Conservation (phyloP, 1,139 yeast genomes). For the Scheffersomyces quercinus region DNA sequence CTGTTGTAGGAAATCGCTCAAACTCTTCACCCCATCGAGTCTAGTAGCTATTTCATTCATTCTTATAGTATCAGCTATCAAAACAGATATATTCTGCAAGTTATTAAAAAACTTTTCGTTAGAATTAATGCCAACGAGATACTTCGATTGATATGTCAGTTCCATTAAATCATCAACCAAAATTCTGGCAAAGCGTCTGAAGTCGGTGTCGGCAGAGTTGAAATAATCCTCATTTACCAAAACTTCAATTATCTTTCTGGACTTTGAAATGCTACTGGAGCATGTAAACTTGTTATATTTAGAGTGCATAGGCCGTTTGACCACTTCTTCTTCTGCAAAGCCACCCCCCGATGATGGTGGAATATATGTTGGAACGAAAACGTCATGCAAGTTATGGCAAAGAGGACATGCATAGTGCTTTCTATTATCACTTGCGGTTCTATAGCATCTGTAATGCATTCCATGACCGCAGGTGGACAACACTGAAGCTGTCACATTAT, state of each 20-base stretch:
- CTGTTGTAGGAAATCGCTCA: conserved; percentile 33
- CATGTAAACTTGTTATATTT: conserved; percentile 12
- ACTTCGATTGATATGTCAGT: conserved; percentile 11
- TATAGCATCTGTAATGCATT: conserved; percentile 60
- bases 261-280: conserved; percentile 14
- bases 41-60: conserved; percentile 59
- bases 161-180: neutral
- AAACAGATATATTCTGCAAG: conserved; percentile 22
- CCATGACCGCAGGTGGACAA: conserved; percentile 70
- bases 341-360: conserved; percentile 21
- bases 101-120: conserved; percentile 20
- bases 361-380: conserved; percentile 45
- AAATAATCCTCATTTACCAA: conserved; percentile 13
- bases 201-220: conserved; percentile 1
- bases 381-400: conserved; percentile 54
- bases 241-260: conserved; percentile 7
- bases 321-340: conserved; percentile 3
- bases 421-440: conserved; percentile 26
- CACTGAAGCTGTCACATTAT: conserved; percentile 28
- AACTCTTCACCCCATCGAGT: conserved; percentile 35
- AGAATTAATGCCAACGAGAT: conserved; percentile 14
- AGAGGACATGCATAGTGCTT: conserved; percentile 57
- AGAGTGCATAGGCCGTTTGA: conserved; percentile 3
- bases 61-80: conserved; percentile 57
- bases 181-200: neutral